These are phyloP conservation scores for Dipodascus geniculatus DNA, from an alignment of 805 yeast genomes.

Conservation along the genomic window DNA sequence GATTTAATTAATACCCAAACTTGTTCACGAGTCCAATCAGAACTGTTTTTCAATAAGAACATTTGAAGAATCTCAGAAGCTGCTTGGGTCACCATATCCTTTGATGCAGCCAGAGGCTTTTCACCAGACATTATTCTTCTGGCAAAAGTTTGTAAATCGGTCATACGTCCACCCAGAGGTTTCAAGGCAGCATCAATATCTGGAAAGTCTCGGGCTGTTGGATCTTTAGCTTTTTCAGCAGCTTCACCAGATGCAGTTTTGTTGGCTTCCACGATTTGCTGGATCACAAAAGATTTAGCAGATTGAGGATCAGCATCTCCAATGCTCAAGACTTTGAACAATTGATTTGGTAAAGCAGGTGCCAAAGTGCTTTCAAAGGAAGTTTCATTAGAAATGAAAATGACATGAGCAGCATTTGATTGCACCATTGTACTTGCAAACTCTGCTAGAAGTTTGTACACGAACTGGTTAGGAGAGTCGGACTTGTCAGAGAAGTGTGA, in stretches of 20 bases:
- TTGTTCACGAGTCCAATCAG: constrained; percentile 61
- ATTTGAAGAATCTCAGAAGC: constrained; percentile 81
- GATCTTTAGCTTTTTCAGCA: constrained; percentile 6
- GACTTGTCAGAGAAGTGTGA: constrained; percentile 58
- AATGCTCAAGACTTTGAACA: constrained; percentile 60
- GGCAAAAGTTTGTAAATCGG: constrained; percentile 81
- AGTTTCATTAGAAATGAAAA: constrained; percentile 76
- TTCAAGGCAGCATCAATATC: constrained; percentile 46
- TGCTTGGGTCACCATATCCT: constrained; percentile 73
- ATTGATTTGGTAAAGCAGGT: constrained; percentile 74
- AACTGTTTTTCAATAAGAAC: constrained; percentile 34
- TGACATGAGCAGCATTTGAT: constrained; percentile 78
- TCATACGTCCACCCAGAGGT: constrained; percentile 90
- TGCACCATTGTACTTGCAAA: constrained; percentile 78
- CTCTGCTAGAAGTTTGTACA: constrained; percentile 66
- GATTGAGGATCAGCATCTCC: constrained; percentile 71
- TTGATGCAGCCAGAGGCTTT: constrained; percentile 58
- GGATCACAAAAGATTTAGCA: constrained; percentile 55
- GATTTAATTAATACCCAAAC: constrained; percentile 74
- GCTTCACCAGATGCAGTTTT: constrained; percentile 4
- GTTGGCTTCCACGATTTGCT: constrained; percentile 1
- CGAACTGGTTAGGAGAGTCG: constrained; percentile 45
- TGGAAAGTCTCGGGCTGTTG: constrained; percentile 6
- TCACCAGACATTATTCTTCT: constrained; percentile 87
- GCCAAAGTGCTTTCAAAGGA: constrained; percentile 59